Conservation (phyloP, 371 early-diverging fungal genomes). For the Synchytrium microbalum region DNA sequence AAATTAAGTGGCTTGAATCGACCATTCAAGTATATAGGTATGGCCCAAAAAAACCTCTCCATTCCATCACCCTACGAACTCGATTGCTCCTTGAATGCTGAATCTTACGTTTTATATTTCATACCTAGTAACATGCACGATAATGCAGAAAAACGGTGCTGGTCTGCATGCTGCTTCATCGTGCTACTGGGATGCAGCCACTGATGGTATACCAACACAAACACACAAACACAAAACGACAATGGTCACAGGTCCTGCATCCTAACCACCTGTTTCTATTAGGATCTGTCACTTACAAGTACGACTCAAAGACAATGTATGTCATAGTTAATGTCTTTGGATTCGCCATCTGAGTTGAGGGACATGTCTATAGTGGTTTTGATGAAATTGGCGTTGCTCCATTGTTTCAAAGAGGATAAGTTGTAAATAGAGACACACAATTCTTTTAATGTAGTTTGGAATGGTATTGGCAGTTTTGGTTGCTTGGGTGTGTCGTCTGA, state of each 20-base stretch:
- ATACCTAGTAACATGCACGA: constrained; percentile 53
- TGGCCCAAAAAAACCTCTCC: too few relatives aligned
- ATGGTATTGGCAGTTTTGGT: too few relatives aligned
- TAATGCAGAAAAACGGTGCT: constrained; percentile 69
- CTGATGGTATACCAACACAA: constrained; percentile 40
- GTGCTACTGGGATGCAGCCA: constrained; percentile 66
- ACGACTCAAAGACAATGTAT: constrained; percentile 59
- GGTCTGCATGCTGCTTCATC: constrained; percentile 67
- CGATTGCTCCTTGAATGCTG: too few relatives aligned
- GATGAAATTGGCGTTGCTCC: too few relatives aligned
- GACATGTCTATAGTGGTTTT: too few relatives aligned
- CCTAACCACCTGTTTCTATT: too few relatives aligned
- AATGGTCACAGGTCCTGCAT: too few relatives aligned
- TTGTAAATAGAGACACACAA: too few relatives aligned
- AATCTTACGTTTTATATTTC: neutral
- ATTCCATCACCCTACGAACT: neutral
- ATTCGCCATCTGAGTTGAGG: constrained; percentile 41
- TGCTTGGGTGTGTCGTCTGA: constrained; percentile 55
- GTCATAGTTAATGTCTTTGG: constrained; percentile 58
- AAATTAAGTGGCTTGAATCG: constrained; percentile 54
- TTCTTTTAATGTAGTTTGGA: too few relatives aligned
- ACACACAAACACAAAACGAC: too few relatives aligned
- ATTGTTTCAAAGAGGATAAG: too few relatives aligned
- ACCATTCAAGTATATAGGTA: constrained; percentile 69
- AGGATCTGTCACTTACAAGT: constrained; percentile 58